phyloP scores from a whole-genome alignment of 495 filamentous ascomycete genomes.

The Penicillium coprophilum region DNA sequence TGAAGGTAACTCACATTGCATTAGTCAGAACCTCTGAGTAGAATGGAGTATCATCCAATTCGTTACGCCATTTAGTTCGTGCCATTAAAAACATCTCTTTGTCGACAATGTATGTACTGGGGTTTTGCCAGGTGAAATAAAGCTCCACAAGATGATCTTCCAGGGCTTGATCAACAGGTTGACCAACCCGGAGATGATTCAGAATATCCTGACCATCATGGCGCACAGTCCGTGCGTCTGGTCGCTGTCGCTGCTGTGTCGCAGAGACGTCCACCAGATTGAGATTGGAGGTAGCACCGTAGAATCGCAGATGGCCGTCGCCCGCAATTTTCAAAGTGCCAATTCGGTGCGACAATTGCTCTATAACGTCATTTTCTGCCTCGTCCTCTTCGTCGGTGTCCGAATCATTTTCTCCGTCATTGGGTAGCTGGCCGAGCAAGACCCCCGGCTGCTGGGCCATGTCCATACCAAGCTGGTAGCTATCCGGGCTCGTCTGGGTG shows the following conservation, averaged over 20 bases:
- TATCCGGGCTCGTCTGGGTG: conserved; percentile 31
- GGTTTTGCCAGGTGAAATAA: conserved; percentile 54
- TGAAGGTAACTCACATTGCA: conserved; percentile 40
- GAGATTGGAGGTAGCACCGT: conserved; percentile 50
- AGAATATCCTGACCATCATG: conserved; percentile 49
- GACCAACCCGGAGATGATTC: conserved; percentile 44
- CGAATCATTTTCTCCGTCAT: conserved; percentile 32
- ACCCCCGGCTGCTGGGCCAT: conserved; percentile 38
- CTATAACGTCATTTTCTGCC: conserved; percentile 46
- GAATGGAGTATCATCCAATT: conserved; percentile 45
- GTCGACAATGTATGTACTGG: conserved; percentile 50
- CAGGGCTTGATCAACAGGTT: conserved; percentile 41
- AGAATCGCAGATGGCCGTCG: conserved; percentile 51
- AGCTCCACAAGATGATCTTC: conserved; percentile 51
- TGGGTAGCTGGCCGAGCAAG: conserved; percentile 23
- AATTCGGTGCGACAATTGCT: conserved; percentile 48
- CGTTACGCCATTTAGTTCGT: conserved; percentile 42
- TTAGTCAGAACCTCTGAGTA: conserved; percentile 53
- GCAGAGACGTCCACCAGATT: conserved; percentile 48
- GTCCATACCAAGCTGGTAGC: conserved; percentile 34
- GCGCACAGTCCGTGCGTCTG: conserved; percentile 50
- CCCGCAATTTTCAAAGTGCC: conserved; percentile 49
- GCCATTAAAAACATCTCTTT: conserved; percentile 48
- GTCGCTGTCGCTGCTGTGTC: conserved; percentile 49
- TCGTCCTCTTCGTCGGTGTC: conserved; percentile 48